phyloP scores from a whole-genome alignment of 2,329 filamentous ascomycete genomes.

The Tolypocladium sp. region DNA sequence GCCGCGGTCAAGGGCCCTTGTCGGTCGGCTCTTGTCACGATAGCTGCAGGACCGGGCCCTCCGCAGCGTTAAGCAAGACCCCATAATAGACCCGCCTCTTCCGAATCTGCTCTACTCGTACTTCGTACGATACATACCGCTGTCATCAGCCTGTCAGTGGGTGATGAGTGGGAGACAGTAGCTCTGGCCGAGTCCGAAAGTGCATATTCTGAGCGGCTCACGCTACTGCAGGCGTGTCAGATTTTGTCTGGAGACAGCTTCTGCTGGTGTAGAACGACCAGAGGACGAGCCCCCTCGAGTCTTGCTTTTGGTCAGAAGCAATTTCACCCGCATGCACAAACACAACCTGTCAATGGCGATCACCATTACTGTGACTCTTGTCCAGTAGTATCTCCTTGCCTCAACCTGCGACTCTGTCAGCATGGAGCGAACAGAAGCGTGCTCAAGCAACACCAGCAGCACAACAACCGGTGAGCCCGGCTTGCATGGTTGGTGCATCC shows the following conservation, averaged over 20 bases:
- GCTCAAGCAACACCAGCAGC: not conserved
- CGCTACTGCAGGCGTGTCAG: too few species aligned
- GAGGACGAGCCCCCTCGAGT: not conserved
- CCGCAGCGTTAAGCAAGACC: not conserved
- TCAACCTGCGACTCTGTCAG: not conserved
- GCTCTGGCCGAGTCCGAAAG: too few species aligned
- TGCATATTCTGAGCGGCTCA: too few species aligned
- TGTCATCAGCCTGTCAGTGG: not conserved
- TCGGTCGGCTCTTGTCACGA: not conserved
- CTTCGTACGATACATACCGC: too few species aligned
- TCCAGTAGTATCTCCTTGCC: not conserved
- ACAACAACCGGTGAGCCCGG: not conserved
- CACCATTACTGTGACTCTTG: not conserved
- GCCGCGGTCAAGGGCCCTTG: not conserved
- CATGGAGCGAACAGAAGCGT: not conserved
- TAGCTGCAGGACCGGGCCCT: not conserved
- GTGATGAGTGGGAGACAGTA: not conserved
- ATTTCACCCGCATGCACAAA: not conserved
- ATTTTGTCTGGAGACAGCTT: not conserved
- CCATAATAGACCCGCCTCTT: not conserved
- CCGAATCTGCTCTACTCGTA: not conserved
- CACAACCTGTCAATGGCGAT: not conserved
- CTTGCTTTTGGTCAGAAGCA: not conserved
- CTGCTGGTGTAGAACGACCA: too few species aligned
- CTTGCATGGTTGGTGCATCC: not conserved